These are phyloP conservation scores for Gardenia jasminoides DNA, from an alignment of 257 asterid species.

Conservation along the genomic window DNA sequence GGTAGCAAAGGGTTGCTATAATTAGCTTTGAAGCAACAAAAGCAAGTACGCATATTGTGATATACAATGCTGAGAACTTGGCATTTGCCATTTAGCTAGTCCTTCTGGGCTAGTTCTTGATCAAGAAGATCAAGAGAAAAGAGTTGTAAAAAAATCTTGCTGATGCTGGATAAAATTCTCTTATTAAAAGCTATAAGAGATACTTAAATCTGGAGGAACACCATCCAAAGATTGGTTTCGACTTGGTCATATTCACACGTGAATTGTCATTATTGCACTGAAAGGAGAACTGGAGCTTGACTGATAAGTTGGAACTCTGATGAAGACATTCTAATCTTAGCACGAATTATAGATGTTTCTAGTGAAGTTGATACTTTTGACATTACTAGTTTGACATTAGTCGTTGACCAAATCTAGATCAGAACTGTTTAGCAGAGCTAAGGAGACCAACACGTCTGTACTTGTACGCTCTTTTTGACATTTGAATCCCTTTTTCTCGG, in stretches of 20 bases:
- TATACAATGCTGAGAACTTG: conserved; percentile 40
- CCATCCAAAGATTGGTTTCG: background rate
- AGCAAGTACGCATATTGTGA: conserved; percentile 67
- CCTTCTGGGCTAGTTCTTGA: background rate
- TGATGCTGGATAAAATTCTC: background rate
- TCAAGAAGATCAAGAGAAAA: background rate
- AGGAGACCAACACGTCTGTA: background rate
- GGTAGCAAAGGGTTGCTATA: conserved; percentile 67
- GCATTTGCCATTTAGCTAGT: conserved; percentile 35
- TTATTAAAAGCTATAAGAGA: background rate
- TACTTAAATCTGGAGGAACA: background rate
- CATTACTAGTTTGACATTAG: background rate
- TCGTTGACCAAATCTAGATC: background rate
- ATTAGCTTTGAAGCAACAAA: conserved; percentile 64
- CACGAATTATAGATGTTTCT: background rate
- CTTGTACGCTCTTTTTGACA: conserved; percentile 7
- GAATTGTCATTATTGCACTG: background rate
- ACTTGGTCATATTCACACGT: background rate
- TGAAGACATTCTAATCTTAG: background rate
- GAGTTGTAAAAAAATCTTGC: background rate
- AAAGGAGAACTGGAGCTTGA: background rate
- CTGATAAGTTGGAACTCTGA: background rate
- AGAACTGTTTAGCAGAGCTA: background rate
- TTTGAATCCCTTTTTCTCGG: background rate
- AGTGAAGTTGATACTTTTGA: conserved; percentile 5